Conservation (phyloP, 345 rosid genomes). For the Eucalyptus cloeziana region DNA sequence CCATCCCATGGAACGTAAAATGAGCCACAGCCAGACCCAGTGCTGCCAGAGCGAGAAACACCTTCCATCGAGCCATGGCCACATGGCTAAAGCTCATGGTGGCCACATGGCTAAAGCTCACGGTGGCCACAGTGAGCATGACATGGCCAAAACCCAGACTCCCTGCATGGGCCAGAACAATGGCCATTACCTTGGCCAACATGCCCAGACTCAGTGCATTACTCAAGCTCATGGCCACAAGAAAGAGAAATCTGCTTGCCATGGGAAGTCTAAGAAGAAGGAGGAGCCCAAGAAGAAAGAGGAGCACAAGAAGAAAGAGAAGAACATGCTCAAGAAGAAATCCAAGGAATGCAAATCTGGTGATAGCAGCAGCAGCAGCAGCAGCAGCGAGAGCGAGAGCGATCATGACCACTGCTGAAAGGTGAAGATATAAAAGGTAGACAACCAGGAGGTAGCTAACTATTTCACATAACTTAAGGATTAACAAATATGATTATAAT, state of each 20-base stretch:
- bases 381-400: conserved; percentile 3
- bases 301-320: conserved; percentile 3
- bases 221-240: neutral
- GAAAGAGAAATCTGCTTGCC: neutral
- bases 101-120: neutral
- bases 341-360: conserved; percentile 17
- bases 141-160: neutral
- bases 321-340: conserved; percentile 4
- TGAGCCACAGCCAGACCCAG: neutral
- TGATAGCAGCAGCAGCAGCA: conserved; percentile 5
- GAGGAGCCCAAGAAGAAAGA: neutral
- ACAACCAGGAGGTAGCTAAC: neutral
- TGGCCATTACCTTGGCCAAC: neutral
- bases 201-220: neutral
- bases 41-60: neutral
- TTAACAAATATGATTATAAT: neutral
- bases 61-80: neutral
- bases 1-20: neutral
- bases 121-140: neutral
- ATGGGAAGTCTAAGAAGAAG: neutral
- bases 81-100: neutral
- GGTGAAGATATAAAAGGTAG: neutral
- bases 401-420: conserved; percentile 13
- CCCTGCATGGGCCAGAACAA: neutral
- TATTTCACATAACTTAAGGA: neutral